Percentiles rank a stretch among this genome's conserved stretches.
Conservation (phyloP, 1,284 basidiomycete species). For the Melampsora occidentalis region DNA sequence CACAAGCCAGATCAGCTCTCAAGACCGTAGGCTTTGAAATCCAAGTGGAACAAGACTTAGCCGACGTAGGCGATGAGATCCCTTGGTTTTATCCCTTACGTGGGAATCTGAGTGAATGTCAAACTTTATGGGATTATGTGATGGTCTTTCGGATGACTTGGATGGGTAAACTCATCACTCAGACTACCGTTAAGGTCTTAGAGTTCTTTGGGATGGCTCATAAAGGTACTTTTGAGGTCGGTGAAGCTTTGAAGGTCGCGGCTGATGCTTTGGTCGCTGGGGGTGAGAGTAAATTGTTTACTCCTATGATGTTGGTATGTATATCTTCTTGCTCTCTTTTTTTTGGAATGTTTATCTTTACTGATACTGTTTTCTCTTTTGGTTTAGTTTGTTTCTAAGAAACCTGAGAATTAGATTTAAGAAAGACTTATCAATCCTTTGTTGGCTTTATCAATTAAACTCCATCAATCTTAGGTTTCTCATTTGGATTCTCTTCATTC, state of each 20-base stretch:
- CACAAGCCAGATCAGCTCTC: conserved; percentile 72
- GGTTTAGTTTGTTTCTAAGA: conserved; percentile 11
- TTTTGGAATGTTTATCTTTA: neutral
- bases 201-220: conserved; percentile 79
- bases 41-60: conserved; percentile 89
- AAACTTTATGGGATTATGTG: conserved; percentile 81
- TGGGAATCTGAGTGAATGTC: conserved; percentile 84
- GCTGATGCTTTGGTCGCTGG: conserved; percentile 75
- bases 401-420: neutral
- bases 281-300: conserved; percentile 74
- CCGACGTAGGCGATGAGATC: conserved; percentile 65
- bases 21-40: conserved; percentile 82
- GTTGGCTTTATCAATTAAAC: neutral
- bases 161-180: conserved; percentile 80
- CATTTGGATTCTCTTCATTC: neutral
- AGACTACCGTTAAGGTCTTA: conserved; percentile 72
- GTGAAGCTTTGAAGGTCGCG: conserved; percentile 82
- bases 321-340: neutral
- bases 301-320: conserved; percentile 52
- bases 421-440: neutral
- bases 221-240: conserved; percentile 88
- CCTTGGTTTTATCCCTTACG: conserved; percentile 97
- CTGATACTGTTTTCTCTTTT: neutral
- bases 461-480: neutral
- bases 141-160: conserved; percentile 68